Conservation (phyloP, 768 basidiomycete genomes). For the Mycena galopus region DNA sequence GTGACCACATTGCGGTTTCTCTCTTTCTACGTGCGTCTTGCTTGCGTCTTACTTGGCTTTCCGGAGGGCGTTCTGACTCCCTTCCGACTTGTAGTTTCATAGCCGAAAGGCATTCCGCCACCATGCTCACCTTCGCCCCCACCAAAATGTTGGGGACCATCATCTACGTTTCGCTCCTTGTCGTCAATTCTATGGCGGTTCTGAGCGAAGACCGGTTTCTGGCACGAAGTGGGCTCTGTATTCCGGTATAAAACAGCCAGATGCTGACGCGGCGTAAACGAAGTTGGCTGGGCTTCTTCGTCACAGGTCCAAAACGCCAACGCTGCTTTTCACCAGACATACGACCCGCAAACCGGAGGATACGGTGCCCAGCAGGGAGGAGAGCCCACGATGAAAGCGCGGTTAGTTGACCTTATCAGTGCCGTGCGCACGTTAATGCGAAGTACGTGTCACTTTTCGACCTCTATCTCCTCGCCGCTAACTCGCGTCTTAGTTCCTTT, state of each 20-base stretch:
- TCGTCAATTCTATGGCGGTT: conserved; percentile 95
- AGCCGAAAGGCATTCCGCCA: conserved; percentile 19
- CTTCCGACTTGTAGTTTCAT: no score
- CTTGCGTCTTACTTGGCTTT: no score
- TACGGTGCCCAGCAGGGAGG: conserved; percentile 62
- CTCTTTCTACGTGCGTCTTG: no score
- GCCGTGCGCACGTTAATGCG: conserved; percentile 98
- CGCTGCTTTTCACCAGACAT: conserved; percentile 72
- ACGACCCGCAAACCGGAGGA: conserved; percentile 71
- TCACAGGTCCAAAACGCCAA: conserved; percentile 70
- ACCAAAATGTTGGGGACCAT: conserved; percentile 70
- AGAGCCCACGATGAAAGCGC: conserved; percentile 84
- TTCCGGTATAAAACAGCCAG: background rate
- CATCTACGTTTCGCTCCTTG: conserved; percentile 87
- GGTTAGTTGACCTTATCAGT: conserved; percentile 91
- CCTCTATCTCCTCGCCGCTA: conserved; percentile 12
- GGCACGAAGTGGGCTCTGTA: conserved; percentile 77
- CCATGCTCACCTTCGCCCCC: conserved; percentile 35
- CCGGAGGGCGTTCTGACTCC: no score
- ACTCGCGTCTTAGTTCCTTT: conserved; percentile 78
- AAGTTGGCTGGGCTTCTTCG: conserved; percentile 93
- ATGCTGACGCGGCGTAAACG: conserved; percentile 12
- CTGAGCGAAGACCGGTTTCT: conserved; percentile 97
- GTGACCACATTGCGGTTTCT: conserved; percentile 29
- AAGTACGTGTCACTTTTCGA: conserved; percentile 70